Evolutionary conservation across 2,329 filamentous ascomycete species (phyloP).

Genomic region (Colletotrichum plurivorum): DNA sequence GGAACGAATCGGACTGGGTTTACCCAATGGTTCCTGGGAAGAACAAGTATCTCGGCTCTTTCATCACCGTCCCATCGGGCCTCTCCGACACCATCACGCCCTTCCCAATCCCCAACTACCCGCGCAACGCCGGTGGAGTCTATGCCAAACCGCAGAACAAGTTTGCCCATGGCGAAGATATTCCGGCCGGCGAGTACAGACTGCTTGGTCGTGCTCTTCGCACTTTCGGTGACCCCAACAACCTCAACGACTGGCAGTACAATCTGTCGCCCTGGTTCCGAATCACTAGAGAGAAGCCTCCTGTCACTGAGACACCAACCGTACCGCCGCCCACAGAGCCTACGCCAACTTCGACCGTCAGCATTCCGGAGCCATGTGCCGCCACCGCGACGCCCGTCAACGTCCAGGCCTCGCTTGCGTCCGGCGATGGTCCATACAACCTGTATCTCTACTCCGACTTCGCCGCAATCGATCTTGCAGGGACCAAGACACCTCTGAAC

Average conservation of each 20-base stretch:
- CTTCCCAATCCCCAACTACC: conserved; percentile 27
- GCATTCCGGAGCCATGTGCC: conserved; percentile 18
- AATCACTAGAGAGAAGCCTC: conserved; percentile 26
- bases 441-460: conserved; percentile 41
- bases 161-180: too few relatives aligned
- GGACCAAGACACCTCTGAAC: conserved; percentile 14
- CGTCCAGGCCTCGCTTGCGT: conserved; percentile 34
- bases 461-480: conserved; percentile 35
- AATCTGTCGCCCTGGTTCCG: conserved; percentile 35
- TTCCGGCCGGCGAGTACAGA: too few relatives aligned
- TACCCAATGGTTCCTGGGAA: conserved; percentile 24
- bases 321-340: conserved; percentile 26
- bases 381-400: conserved; percentile 12
- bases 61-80: conserved; percentile 18
- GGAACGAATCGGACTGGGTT: conserved; percentile 27
- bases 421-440: conserved; percentile 12
- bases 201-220: too few relatives aligned
- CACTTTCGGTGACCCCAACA: too few relatives aligned
- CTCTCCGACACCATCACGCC: conserved; percentile 6
- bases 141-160: too few relatives aligned
- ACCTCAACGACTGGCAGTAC: too few relatives aligned
- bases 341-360: conserved; percentile 13
- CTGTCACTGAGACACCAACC: conserved; percentile 3
- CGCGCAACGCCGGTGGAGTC: too few relatives aligned
- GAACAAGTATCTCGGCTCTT: conserved; percentile 27